Base-by-base conservation (phyloP, 2,329 filamentous ascomycete genomes). In the Stemphylium beticola region DNA sequence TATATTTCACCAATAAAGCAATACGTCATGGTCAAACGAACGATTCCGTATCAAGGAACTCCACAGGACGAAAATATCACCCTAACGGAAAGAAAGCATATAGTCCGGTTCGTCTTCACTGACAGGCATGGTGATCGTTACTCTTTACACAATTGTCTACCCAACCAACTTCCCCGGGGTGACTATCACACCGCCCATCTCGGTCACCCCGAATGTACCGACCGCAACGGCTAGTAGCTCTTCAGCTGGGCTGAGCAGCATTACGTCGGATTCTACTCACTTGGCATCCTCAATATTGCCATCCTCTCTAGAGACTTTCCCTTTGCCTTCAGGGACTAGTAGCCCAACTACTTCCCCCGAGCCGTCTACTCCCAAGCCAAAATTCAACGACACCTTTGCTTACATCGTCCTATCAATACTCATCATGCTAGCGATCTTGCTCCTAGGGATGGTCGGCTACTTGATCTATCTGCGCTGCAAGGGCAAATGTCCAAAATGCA, bases 401-500 rank as follows among this genome's bases (percentile, higher is more conserved):
- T 39, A 36, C 8, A 15, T 57, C 2, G 32, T 34, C 2, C 37
- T 60, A 8, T 31, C 38, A 6, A 49, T 39, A 0, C 14, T 62
- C 2, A 48, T 53, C 10, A 2, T 50, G 4, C 22, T 62, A 29
- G 51, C 29, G 5, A 2, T 55, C 1, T 20, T 58, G 12, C 48
- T 55, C 1, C 17, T 50, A 4, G 31, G n/a, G 1, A 34, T 55
- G 24, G 14, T 62, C 3, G 11, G n/a, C 4, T 49, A 48, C 44
- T 37, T 56, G 24, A n/a, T 57, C 18, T 58, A 48, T 24, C 33
- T 58, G 17, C 48, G 53, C 1, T 50, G 26, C n/a, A 42, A 37
- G 18, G 59, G 48, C 15, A 40, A 57, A 22, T 62, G 59, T 36
- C 51, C 45, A 2, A 49, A 40, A 1, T 62, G 59, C 38, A 24